Conservation (phyloP, 495 filamentous ascomycete species). For the Oidiodendron maius region DNA sequence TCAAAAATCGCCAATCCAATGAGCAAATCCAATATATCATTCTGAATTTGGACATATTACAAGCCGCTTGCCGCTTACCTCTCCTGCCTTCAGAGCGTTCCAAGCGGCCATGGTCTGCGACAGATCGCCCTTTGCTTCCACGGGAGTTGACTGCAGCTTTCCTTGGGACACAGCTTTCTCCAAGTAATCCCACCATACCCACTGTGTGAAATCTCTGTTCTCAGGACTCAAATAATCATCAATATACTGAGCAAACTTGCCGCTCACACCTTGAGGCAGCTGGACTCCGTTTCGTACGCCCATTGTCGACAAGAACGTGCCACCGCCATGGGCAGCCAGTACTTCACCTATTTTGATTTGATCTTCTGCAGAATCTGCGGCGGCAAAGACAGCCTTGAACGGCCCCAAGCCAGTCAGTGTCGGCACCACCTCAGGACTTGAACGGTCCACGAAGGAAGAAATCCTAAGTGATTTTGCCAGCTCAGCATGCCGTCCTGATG, state of each 20-base stretch:
- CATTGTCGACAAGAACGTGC: constrained; percentile 15
- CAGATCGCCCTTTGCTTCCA: constrained; percentile 25
- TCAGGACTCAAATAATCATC: constrained; percentile 16
- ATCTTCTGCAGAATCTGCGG: constrained; percentile 14
- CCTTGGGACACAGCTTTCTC: constrained; percentile 5
- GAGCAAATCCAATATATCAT: no score
- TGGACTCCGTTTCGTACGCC: constrained; percentile 11
- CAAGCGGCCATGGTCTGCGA: background rate
- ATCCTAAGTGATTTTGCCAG: no score
- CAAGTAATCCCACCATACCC: constrained; percentile 17
- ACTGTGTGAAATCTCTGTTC: constrained; percentile 12
- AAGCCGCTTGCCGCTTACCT: constrained; percentile 5
- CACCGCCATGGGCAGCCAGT: constrained; percentile 12
- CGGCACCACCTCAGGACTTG: no score
- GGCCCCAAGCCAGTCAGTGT: constrained; percentile 6
- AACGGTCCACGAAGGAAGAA: no score
- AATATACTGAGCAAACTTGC: constrained; percentile 12
- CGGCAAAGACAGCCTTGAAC: constrained; percentile 14
- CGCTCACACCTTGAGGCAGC: constrained; percentile 10
- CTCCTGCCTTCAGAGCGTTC: background rate
- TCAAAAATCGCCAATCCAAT: no score
- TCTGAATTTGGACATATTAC: constrained; percentile 3
- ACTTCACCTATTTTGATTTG: constrained; percentile 12
- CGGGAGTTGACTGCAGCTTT: constrained; percentile 13
- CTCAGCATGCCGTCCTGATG: no score